Base-by-base conservation (phyloP, 2,329 filamentous ascomycete genomes). In the Cercospora brassicicola region DNA sequence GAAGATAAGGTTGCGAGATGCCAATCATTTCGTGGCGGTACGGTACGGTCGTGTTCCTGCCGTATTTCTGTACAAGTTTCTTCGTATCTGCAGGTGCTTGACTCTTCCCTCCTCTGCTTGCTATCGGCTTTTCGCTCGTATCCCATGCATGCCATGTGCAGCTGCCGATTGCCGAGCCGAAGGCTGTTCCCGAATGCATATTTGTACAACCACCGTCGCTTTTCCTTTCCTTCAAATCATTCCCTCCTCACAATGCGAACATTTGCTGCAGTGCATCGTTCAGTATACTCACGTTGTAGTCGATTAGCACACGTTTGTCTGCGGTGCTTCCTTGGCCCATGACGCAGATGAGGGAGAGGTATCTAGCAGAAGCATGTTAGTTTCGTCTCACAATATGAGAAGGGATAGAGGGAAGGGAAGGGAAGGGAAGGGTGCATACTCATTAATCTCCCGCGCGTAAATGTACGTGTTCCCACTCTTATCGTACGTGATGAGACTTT, bases 221-320 rank as follows among this genome's bases (percentile, higher is more conserved):
- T n/a, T 42, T 3, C 15, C 36, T 42, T n/a, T 3, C 36, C 6
- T n/a, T 42, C 15, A 0, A 8, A n/a, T 42, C 36, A 42, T 42
- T 8, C 7, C 8, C 31, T 26, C 18, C 4, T 73, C 63, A 76
- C n/a, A 76, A 68, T 48, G 72, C 74, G 65, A 95, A 95, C 70
- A 95, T 92, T 77, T 93, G 88, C 45, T 89, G 88, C 76, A 96
- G 80, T 0, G 92, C 92, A 75, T 91, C 88, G 60, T 94, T 91
- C 33, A 94, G 90, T 0, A 92, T 89, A 75, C 92, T 90, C 2
- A 94, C 91, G 74, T 96, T 95, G 87, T 94, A 93, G 74, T 93
- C 93, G 69, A 96, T 91, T 70, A 94, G 82, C 3, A 91, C 90
- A 83, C 94, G 92, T 82, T 91, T 92, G 76, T 93, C 90, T 73